These are phyloP conservation scores for Calonectria crousiana DNA, from an alignment of 2,329 filamentous ascomycete genomes.

Conservation along the genomic window DNA sequence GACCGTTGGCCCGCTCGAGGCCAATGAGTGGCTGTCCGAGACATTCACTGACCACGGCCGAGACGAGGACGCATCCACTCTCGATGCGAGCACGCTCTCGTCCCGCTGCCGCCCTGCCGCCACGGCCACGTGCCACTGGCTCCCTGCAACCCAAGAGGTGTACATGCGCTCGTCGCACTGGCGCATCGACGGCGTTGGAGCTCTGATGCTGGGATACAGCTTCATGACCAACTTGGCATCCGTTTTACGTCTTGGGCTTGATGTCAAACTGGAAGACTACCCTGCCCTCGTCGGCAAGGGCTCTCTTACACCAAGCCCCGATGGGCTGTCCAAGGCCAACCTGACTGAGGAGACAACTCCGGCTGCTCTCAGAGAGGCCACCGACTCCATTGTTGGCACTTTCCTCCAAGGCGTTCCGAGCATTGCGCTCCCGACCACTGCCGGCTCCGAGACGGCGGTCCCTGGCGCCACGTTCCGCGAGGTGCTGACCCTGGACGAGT, in stretches of 20 bases:
- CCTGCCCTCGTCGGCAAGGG: constrained; percentile 34
- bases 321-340: constrained; percentile 37
- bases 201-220: constrained; percentile 40
- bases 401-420: neutral
- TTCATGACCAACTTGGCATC: constrained; percentile 40
- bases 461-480: neutral
- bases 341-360: constrained; percentile 40
- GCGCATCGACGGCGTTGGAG: constrained; percentile 45
- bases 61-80: neutral
- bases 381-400: neutral
- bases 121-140: constrained; percentile 27
- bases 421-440: neutral
- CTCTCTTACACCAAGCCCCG: constrained; percentile 44
- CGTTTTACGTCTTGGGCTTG: constrained; percentile 17
- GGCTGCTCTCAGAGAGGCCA: neutral
- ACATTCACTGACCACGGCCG: constrained; percentile 20
- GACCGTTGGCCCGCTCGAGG: constrained; percentile 15
- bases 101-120: neutral
- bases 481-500: neutral
- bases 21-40: constrained; percentile 19
- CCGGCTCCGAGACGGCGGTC: neutral
- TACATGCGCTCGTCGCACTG: constrained; percentile 40
- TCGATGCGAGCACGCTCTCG: neutral
- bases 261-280: neutral
- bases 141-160: constrained; percentile 22